Conservation (phyloP, 129 eudicot genomes). For the Chrysanthemum lavandulifolium region DNA sequence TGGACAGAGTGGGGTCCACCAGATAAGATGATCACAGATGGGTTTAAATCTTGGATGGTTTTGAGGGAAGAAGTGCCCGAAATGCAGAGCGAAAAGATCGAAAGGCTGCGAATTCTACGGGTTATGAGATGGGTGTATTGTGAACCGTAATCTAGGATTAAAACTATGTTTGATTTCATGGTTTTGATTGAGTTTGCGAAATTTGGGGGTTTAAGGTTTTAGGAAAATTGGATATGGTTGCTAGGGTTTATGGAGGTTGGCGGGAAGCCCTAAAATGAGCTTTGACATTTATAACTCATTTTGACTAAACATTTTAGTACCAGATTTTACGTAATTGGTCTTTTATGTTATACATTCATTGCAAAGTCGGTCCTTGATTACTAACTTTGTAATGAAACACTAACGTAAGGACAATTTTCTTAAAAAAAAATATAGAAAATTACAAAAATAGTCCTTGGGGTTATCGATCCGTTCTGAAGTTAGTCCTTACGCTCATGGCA, state of each 20-base stretch:
- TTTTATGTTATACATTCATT: no score
- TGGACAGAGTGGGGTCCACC: slow-evolving; percentile 89
- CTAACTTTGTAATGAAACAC: no score
- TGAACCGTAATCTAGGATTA: slow-evolving; percentile 74
- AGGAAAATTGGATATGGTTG: neutral
- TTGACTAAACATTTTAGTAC: no score
- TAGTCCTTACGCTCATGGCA: no score
- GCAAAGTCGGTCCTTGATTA: no score
- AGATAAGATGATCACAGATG: slow-evolving; percentile 69
- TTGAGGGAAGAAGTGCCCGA: slow-evolving; percentile 65
- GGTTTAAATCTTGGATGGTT: slow-evolving; percentile 57
- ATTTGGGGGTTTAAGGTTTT: neutral
- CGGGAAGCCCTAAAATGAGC: neutral
- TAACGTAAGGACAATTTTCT: no score
- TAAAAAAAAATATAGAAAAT: no score
- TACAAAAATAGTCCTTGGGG: no score
- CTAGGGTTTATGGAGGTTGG: slow-evolving; percentile 19
- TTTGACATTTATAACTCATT: no score
- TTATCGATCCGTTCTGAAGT: no score
- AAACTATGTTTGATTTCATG: slow-evolving; percentile 47
- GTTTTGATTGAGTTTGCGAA: slow-evolving; percentile 21
- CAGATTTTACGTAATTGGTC: no score
- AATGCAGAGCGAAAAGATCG: slow-evolving; percentile 67
- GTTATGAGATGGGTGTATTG: slow-evolving; percentile 85
- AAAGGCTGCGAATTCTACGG: slow-evolving; percentile 64